Base-by-base conservation (phyloP, 345 rosid genomes). In the Populus pruinosa region DNA sequence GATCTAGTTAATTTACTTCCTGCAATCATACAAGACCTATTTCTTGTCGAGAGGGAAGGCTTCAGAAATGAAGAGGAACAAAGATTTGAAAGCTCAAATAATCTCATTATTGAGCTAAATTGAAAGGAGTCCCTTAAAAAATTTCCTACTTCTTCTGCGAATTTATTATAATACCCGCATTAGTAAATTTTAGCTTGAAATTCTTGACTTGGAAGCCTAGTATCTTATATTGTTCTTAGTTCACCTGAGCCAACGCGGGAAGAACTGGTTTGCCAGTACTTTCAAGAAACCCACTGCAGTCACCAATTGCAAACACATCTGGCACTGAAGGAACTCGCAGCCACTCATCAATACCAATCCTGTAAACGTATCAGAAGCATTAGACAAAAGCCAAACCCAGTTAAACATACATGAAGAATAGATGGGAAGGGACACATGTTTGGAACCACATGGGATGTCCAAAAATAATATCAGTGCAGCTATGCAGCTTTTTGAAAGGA, bases 161-260 rank as follows among this genome's bases (percentile, higher is more conserved):
- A 18, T 55, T 55, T 55, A 55, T 55, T 12, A 55, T 55, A 16
- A 55, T 55, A 55, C 43, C 43, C 2, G 43, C 43, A 8, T 39
- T 39, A 39, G 43, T 39, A 39, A 7, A 39, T 39, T 43, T 20
- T 61, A 49, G 27, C 38, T 53, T 36, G 41, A 67, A 50, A 25
- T 23, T 76, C 14, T 27, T 27, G 5, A 74, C 39, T 31, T 49
- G 68, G 35, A 14, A 71, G 23, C 65, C 67, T 23, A 21, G 21
- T 25, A 23, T 47, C 69, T 31, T 21, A 44, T 47, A 17, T 5
- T 36, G 59, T 64, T 71, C 20, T 21, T 8, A 2, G 67, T 75
- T 81, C 64, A 89, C 98, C 90, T 93, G 98, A 12, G 99, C 99
- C 78, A 96, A 84, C 81, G 99, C 98, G 31, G 99, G 99, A 78